A percentile compares a stretch with the other conserved stretches of the same genome.
These are phyloP conservation scores for Sphaerulina musiva DNA, from an alignment of 2,329 filamentous ascomycete species.

Conservation along the genomic window DNA sequence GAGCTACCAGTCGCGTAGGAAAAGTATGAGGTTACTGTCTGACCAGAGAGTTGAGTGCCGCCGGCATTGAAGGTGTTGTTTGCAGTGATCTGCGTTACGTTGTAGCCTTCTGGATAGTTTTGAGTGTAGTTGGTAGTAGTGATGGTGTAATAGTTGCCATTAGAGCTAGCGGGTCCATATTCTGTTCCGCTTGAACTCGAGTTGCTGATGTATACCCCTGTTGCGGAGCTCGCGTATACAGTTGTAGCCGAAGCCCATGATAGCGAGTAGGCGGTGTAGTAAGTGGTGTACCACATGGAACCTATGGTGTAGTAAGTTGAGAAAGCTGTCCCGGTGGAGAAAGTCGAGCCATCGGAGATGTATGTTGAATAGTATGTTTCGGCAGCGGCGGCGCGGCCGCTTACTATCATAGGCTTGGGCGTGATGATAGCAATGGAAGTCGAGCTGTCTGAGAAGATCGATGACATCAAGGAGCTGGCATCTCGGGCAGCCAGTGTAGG, in stretches of 20 bases:
- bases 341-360: constrained; percentile 29
- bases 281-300: constrained; percentile 29
- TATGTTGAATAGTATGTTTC: constrained; percentile 26
- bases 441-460: constrained; percentile 26
- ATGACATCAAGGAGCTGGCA: constrained; percentile 27
- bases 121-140: constrained; percentile 17
- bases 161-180: constrained; percentile 8
- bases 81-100: constrained; percentile 21
- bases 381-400: constrained; percentile 21
- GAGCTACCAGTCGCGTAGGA: constrained; percentile 23
- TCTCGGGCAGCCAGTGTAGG: constrained; percentile 17
- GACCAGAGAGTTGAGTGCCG: constrained; percentile 23
- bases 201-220: constrained; percentile 18
- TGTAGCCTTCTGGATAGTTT: constrained; percentile 19
- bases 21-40: constrained; percentile 24
- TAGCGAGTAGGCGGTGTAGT: constrained; percentile 27
- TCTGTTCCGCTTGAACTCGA: constrained; percentile 13
- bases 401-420: constrained; percentile 23
- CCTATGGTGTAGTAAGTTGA: constrained; percentile 25
- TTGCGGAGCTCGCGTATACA: constrained; percentile 22
- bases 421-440: constrained; percentile 29
- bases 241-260: constrained; percentile 29
- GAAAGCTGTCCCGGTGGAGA: constrained; percentile 27
- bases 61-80: constrained; percentile 22
- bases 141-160: constrained; percentile 20